phyloP scores from a whole-genome alignment of 129 eudicot genomes.

The Centaurea solstitialis region DNA sequence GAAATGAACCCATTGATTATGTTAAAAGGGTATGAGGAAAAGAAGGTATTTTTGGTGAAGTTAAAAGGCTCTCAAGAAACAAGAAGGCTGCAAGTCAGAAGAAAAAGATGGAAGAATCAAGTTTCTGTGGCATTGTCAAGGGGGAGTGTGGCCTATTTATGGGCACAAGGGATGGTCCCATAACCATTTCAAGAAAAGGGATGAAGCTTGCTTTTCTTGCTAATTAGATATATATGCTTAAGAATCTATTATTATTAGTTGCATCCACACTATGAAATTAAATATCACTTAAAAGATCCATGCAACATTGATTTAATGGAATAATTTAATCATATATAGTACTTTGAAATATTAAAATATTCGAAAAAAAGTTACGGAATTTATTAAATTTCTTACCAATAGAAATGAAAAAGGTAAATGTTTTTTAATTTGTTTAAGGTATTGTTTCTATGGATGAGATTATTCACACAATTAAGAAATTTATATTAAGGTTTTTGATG shows the following conservation, averaged over 20 bases:
- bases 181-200: slow-evolving; percentile 15
- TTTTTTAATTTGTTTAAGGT: background rate
- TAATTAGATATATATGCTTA: background rate
- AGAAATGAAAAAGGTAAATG: too few species aligned
- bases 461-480: background rate
- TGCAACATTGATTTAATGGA: slow-evolving; percentile 3
- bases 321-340: background rate
- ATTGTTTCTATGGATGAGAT: background rate
- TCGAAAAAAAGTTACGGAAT: background rate
- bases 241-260: background rate
- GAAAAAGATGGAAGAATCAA: slow-evolving; percentile 9
- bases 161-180: slow-evolving; percentile 43
- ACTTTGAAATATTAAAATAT: background rate
- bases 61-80: background rate
- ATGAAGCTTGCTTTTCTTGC: slow-evolving; percentile 26
- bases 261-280: background rate
- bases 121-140: slow-evolving; percentile 29
- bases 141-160: slow-evolving; percentile 55
- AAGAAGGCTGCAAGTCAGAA: background rate
- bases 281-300: background rate
- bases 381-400: background rate
- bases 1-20: slow-evolving; percentile 57
- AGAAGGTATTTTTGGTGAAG: slow-evolving; percentile 15
- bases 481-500: background rate
- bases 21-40: slow-evolving; percentile 31